Conservation (phyloP, 1,284 basidiomycete species). For the Apiotrichum porosum region DNA sequence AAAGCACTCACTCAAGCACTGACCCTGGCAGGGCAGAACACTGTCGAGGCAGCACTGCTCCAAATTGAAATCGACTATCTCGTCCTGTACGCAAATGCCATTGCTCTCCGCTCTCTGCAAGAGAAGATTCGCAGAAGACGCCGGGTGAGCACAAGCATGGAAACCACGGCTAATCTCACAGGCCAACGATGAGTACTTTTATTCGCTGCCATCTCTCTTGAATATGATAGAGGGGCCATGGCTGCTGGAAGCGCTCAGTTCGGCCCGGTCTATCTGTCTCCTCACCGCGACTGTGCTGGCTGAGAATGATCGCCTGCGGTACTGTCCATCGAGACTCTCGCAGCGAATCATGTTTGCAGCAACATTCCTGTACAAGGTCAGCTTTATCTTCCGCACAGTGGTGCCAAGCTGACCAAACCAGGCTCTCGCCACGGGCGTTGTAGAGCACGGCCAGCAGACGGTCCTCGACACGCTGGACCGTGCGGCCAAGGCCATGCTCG, state of each 20-base stretch:
- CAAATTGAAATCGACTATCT: neutral
- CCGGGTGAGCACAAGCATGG: neutral
- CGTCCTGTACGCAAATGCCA: neutral
- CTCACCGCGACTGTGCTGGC: neutral
- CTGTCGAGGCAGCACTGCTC: neutral
- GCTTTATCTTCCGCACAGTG: neutral
- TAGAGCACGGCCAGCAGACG: neutral
- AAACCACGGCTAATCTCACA: too few species aligned
- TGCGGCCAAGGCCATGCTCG: neutral
- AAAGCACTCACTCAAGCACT: too few species aligned
- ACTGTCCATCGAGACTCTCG: neutral
- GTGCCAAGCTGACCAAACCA: too few species aligned
- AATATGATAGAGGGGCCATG: neutral
- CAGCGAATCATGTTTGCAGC: neutral
- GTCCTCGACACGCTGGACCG: neutral
- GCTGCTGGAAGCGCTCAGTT: neutral
- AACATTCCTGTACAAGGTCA: neutral
- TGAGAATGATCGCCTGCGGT: neutral
- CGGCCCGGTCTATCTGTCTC: neutral
- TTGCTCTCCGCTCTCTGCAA: neutral
- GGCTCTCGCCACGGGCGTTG: neutral
- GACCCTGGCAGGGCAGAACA: too few species aligned
- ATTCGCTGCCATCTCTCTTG: neutral
- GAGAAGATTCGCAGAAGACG: neutral
- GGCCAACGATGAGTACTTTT: neutral